Percentiles rank a stretch among this genome's conserved stretches.
These are phyloP conservation scores for Moringa oleifera DNA, from an alignment of 345 rosid species.

Conservation along the genomic window DNA sequence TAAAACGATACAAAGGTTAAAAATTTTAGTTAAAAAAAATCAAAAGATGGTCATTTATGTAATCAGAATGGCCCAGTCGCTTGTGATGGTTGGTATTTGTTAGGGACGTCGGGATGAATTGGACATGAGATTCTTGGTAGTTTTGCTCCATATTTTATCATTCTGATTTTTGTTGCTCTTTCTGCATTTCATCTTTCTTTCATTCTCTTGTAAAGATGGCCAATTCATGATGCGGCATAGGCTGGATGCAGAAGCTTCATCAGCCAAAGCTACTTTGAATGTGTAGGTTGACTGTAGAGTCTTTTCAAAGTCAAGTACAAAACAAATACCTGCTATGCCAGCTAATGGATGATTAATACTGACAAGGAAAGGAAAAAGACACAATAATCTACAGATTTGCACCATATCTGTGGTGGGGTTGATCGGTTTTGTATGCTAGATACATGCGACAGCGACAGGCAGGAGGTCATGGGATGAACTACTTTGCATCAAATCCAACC, in stretches of 20 bases:
- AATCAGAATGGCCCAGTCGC: too few species aligned
- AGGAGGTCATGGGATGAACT: slow-evolving; percentile 19
- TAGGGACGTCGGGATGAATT: too few species aligned
- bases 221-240: too few species aligned
- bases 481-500: slow-evolving; percentile 29
- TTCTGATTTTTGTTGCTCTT: too few species aligned
- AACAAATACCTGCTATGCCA: slow-evolving; percentile 28
- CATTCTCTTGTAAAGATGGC: too few species aligned
- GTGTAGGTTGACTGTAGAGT: slow-evolving; percentile 12
- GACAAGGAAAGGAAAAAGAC: slow-evolving; percentile 16
- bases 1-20: too few species aligned
- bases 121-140: too few species aligned
- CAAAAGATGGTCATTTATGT: too few species aligned
- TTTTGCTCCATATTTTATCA: too few species aligned
- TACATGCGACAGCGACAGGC: slow-evolving; percentile 16
- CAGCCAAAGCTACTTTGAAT: neutral
- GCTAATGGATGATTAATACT: slow-evolving; percentile 26
- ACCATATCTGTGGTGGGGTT: slow-evolving; percentile 28
- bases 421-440: slow-evolving; percentile 18
- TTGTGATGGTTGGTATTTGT: too few species aligned
- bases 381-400: neutral
- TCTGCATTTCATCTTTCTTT: too few species aligned
- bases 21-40: too few species aligned
- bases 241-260: slow-evolving; percentile 15
- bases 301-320: slow-evolving; percentile 11